Base-by-base conservation (phyloP, 2,329 filamentous ascomycete species). In the Daldinia eschscholtzii region DNA sequence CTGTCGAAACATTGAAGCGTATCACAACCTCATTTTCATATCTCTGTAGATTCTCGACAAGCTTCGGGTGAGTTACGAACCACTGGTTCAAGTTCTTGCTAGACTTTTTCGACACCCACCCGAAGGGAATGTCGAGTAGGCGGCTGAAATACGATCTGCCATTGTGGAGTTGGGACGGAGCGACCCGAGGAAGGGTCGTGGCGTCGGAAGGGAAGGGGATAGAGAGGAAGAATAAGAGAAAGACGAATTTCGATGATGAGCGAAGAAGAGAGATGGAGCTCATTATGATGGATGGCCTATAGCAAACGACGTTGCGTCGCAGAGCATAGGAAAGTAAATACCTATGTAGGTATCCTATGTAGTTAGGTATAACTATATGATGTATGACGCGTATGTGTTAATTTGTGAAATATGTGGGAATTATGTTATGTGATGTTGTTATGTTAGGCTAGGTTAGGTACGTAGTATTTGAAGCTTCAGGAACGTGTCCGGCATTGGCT, bases 11-110 rank as follows among this genome's bases (percentile, higher is more conserved):
- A 76, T 92, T 93, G 85, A 98, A 98, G 42, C 96, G 90, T 70
- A 98, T 83, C 15, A 99, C 93, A n/a, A 97, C 86, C 79, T 98
- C 91, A 70, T 91, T 88, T 69, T 89, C 88, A 78, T 97, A 97
- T 70, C 82, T 82, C 30, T 77, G 81, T 30, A 82, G 78, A 44
- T 61, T 70, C 30, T 82, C 70, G 72, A 78, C 66, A 75, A 71
- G 76, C 48, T 72, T 74, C 41, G 75, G 73, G 26, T 70, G 75
- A 63, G 68, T 77, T 56, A 72, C 65, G 18, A 76, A 57, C 75
- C 76, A 77, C 57, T 64, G 65, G 41, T 66, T 68, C 37, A 72
- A 64, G 46, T 69, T 65, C 46, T 71, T 70, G 41, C 68, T 67
- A 26, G 73, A 55, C 35, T 61, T 75, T 28, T 67, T 69, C 15